A percentile compares a stretch with the other conserved stretches of the same genome.
Conservation (phyloP, 148 eudicot genomes). For the Camellia granthamiana region DNA sequence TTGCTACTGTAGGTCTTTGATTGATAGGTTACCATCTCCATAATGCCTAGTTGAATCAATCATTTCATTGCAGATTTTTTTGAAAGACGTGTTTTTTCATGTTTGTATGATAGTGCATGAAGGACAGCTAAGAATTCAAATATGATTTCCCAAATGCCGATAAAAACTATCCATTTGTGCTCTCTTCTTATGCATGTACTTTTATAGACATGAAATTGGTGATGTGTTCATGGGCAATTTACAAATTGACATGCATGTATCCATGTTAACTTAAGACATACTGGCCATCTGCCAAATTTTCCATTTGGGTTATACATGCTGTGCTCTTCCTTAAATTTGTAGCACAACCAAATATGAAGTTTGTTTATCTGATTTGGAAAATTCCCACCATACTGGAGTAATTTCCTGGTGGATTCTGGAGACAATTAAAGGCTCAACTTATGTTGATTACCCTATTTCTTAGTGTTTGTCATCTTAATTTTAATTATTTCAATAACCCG, state of each 20-base stretch:
- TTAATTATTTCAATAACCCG: neutral
- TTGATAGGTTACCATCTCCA: neutral
- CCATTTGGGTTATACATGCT: neutral
- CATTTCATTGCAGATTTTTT: neutral
- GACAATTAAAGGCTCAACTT: neutral
- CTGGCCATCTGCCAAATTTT: neutral
- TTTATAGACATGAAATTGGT: neutral
- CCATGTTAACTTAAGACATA: neutral
- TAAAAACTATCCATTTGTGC: neutral
- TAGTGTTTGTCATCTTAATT: neutral
- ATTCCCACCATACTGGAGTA: neutral
- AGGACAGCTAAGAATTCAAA: neutral
- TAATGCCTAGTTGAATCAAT: neutral
- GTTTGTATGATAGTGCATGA: neutral
- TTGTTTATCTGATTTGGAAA: neutral
- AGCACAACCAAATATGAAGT: too few species aligned
- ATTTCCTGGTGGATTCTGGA: neutral
- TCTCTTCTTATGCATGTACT: neutral
- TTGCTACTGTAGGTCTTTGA: neutral
- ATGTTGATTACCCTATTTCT: neutral
- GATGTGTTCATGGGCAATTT: neutral
- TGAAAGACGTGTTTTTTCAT: too few species aligned
- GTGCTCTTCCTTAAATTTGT: too few species aligned
- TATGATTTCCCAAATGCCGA: neutral
- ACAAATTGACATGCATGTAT: too few species aligned